Evolutionary conservation across 331 rosid species (phyloP).

Genomic region (Quercus tomentella): DNA sequence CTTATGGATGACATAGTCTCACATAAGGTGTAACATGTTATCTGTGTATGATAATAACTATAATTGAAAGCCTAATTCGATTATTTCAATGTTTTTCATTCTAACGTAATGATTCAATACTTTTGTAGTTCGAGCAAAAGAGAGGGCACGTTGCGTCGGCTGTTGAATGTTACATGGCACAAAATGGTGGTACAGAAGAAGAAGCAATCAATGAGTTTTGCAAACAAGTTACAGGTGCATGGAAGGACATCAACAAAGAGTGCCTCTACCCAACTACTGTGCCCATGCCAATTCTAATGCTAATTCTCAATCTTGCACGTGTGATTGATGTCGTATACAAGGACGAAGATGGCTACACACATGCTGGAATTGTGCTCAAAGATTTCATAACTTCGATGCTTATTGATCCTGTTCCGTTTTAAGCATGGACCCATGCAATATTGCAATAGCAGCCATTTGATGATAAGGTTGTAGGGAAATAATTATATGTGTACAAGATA

Average conservation of each 20-base stretch:
- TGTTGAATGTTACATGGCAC: conserved; percentile 35
- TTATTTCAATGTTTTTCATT: not conserved
- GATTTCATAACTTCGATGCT: not conserved
- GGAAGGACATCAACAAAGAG: conserved; percentile 26
- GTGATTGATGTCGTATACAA: conserved; percentile 18
- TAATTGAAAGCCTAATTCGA: not conserved
- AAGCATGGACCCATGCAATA: not conserved
- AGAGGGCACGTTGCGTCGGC: conserved; percentile 23
- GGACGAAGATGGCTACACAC: conserved; percentile 7
- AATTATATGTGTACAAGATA: no score
- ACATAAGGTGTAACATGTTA: conserved; percentile 3
- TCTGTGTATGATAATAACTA: not conserved
- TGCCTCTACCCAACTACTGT: not conserved
- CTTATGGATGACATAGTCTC: conserved; percentile 32
- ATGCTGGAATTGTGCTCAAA: not conserved
- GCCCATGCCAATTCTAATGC: not conserved
- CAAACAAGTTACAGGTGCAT: not conserved
- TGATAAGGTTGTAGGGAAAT: no score
- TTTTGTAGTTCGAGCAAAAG: conserved; percentile 24
- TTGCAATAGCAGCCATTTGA: no score
- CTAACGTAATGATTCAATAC: not conserved
- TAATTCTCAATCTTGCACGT: conserved; percentile 14
- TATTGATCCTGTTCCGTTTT: not conserved
- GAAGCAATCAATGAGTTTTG: conserved; percentile 9
- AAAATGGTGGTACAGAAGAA: conserved; percentile 18